Conservation (phyloP, 2,329 filamentous ascomycete species). For the Akanthomyces dipterigenus region DNA sequence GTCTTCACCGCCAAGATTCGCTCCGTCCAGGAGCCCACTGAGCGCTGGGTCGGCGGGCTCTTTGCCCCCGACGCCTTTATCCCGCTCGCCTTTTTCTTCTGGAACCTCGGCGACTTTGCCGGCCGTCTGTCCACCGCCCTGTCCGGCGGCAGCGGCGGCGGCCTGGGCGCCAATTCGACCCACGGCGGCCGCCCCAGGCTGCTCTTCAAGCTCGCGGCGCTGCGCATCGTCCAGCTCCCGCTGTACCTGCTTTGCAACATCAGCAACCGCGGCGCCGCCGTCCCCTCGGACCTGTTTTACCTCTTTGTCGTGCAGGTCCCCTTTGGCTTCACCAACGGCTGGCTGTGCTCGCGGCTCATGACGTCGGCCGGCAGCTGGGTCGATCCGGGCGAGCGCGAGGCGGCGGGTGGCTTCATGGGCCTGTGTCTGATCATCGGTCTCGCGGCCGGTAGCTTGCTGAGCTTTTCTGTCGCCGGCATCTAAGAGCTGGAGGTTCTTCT, state of each 20-base stretch:
- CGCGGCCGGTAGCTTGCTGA: slow-evolving; percentile 78
- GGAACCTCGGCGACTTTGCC: slow-evolving; percentile 81
- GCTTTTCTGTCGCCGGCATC: slow-evolving; percentile 62
- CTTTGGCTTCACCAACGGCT: slow-evolving; percentile 84
- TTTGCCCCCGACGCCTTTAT: slow-evolving; percentile 76
- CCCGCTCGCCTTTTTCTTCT: slow-evolving; percentile 82
- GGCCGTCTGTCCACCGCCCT: slow-evolving; percentile 64
- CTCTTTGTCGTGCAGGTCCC: slow-evolving; percentile 72
- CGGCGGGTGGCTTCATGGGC: slow-evolving; percentile 90
- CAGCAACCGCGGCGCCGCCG: slow-evolving; percentile 62
- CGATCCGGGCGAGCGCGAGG: slow-evolving; percentile 74
- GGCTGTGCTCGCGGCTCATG: slow-evolving; percentile 82
- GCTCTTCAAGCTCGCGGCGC: slow-evolving; percentile 61
- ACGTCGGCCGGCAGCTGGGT: slow-evolving; percentile 83
- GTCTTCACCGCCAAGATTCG: slow-evolving; percentile 71
- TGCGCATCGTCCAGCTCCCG: slow-evolving; percentile 66
- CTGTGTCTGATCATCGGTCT: slow-evolving; percentile 80
- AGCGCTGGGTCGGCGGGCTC: slow-evolving; percentile 40
- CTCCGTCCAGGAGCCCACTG: slow-evolving; percentile 29
- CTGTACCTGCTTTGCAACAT: slow-evolving; percentile 90
- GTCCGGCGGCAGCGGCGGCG: slow-evolving; percentile 48
- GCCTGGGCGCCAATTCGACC: slow-evolving; percentile 16
- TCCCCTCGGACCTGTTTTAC: slow-evolving; percentile 83
- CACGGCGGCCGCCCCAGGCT: slow-evolving; percentile 48
- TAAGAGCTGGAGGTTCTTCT: slow-evolving; percentile 21